Conservation (phyloP, 108 stramenopile species). For the Pseudonitzschia delicatissima region DNA sequence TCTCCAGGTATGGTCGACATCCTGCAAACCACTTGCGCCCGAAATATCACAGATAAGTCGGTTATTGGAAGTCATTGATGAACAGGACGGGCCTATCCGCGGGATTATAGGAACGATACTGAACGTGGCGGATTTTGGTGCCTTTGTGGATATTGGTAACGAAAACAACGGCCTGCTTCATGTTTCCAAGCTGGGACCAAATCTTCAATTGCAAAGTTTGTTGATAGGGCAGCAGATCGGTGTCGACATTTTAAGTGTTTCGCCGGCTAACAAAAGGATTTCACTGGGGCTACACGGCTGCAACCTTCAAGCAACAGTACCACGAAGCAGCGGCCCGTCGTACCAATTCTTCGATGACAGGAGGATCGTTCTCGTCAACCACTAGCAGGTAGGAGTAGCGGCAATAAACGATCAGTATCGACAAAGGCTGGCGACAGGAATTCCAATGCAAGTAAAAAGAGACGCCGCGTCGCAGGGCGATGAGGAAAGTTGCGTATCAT, state of each 20-base stretch:
- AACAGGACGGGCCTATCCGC: constrained; percentile 31
- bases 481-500: not conserved
- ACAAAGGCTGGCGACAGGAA: not conserved
- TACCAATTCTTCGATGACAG: not conserved
- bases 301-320: constrained; percentile 2
- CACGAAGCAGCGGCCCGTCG: not conserved
- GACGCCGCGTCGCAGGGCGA: not conserved
- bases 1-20: constrained; percentile 1
- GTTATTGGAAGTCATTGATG: not conserved
- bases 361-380: not conserved
- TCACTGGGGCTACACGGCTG: constrained; percentile 48
- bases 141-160: constrained; percentile 56
- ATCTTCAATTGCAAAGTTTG: constrained; percentile 26
- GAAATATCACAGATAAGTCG: constrained; percentile 1
- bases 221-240: constrained; percentile 58
- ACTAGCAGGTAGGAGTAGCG: not conserved
- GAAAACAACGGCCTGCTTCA: constrained; percentile 57
- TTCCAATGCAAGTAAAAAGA: not conserved
- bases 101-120: constrained; percentile 46
- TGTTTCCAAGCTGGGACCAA: constrained; percentile 43
- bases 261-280: constrained; percentile 23
- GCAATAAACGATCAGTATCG: not conserved
- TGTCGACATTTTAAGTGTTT: constrained; percentile 47
- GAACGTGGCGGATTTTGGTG: constrained; percentile 71
- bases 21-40: constrained; percentile 7